A percentile compares a stretch with the other conserved stretches of the same genome.
Conservation (phyloP, 495 filamentous ascomycete genomes). For the Annulohypoxylon stygium region DNA sequence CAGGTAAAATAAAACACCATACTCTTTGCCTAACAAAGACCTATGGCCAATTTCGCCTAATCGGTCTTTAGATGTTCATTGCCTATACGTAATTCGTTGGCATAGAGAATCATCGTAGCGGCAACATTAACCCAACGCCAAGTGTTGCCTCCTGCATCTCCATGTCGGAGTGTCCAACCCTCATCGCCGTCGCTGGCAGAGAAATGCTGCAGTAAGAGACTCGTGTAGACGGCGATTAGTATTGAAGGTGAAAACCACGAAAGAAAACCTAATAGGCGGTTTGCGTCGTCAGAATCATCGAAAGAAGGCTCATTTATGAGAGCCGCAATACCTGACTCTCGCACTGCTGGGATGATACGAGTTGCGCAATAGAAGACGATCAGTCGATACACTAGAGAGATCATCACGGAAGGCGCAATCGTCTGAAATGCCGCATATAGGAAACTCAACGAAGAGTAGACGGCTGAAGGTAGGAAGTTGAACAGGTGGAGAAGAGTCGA, state of each 20-base stretch:
- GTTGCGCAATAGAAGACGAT: constrained; percentile 95
- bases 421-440: constrained; percentile 90
- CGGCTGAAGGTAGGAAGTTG: constrained; percentile 81
- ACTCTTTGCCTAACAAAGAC: constrained; percentile 36
- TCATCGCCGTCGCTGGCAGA: constrained; percentile 75
- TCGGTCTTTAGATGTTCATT: constrained; percentile 96
- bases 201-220: constrained; percentile 94
- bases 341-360: constrained; percentile 94
- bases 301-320: constrained; percentile 84
- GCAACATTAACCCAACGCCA: constrained; percentile 95
- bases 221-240: constrained; percentile 96
- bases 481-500: constrained; percentile 89
- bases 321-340: constrained; percentile 84
- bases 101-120: constrained; percentile 88
- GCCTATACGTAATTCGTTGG: constrained; percentile 86
- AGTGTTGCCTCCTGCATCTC: constrained; percentile 82
- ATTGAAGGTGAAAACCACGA: constrained; percentile 95
- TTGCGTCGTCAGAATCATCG: constrained; percentile 86
- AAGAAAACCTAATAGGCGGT: constrained; percentile 80
- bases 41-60: constrained; percentile 59
- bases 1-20: constrained; percentile 35
- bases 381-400: constrained; percentile 90
- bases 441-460: constrained; percentile 87
- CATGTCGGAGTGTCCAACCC: constrained; percentile 86
- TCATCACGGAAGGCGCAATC: constrained; percentile 93